Evolutionary conservation across 768 basidiomycete genomes (phyloP).

Genomic region (Hygrophorus pudorinus): DNA sequence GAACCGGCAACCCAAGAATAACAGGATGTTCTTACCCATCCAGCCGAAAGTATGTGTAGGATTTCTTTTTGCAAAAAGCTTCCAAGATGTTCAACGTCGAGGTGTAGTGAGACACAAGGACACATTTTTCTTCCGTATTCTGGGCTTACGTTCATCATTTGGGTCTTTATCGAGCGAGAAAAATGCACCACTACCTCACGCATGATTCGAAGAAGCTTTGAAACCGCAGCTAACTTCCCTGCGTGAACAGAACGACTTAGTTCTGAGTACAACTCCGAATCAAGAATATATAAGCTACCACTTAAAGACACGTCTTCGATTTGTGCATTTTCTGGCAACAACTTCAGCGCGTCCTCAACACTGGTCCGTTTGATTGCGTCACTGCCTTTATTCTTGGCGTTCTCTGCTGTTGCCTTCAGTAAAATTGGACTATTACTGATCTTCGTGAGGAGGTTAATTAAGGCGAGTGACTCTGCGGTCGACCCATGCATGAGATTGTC

Average conservation of each 20-base stretch:
- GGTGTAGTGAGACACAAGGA: conserved; percentile 95
- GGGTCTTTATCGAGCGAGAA: neutral
- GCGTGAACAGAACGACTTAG: conserved; percentile 5
- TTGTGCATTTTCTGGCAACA: conserved; percentile 49
- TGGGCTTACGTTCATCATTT: conserved; percentile 16
- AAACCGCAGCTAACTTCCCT: conserved; percentile 71
- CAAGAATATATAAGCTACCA: conserved; percentile 37
- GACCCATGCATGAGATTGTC: conserved; percentile 60
- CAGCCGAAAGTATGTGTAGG: conserved; percentile 73
- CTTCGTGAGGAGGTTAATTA: conserved; percentile 79
- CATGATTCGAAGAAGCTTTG: conserved; percentile 51
- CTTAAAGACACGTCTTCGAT: conserved; percentile 72
- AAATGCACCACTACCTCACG: conserved; percentile 36
- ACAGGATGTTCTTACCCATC: conserved; percentile 54
- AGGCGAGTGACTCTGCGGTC: conserved; percentile 66
- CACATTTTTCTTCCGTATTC: conserved; percentile 87
- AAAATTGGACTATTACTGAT: conserved; percentile 89
- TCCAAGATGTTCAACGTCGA: conserved; percentile 90
- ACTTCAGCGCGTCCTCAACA: conserved; percentile 47
- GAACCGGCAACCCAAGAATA: neutral
- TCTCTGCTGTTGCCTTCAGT: conserved; percentile 69
- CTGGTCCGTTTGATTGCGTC: conserved; percentile 32
- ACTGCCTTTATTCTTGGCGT: conserved; percentile 33
- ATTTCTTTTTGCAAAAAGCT: conserved; percentile 65
- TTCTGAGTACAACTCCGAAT: neutral